Evolutionary conservation across 2,329 filamentous ascomycete species (phyloP).

Genomic region (Metarhizium rileyi): DNA sequence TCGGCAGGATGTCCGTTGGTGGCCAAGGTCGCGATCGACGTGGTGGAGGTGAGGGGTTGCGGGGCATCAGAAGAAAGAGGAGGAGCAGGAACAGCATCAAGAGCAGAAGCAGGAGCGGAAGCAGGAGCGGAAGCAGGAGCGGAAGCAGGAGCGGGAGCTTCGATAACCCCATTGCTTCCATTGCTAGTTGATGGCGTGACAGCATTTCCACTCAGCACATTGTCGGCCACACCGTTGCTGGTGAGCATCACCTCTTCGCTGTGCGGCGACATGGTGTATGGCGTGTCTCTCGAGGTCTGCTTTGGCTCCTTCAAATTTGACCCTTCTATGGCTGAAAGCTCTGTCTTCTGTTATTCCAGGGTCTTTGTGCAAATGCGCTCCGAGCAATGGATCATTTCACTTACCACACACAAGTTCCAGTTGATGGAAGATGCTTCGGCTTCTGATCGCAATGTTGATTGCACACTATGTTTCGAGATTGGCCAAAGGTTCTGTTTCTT

Average conservation of each 20-base stretch:
- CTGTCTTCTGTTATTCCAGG: neutral
- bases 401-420: neutral
- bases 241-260: conserved; percentile 21
- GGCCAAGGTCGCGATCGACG: conserved; percentile 7
- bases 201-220: conserved; percentile 7
- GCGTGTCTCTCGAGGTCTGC: neutral
- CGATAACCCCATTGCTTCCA: neutral
- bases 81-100: neutral
- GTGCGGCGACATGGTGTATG: conserved; percentile 23
- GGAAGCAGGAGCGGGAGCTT: neutral
- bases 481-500: neutral
- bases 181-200: conserved; percentile 3
- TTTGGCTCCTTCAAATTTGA: neutral
- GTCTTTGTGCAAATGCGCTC: neutral
- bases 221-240: conserved; percentile 15
- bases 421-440: neutral
- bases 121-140: neutral
- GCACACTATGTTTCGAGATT: neutral
- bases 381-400: neutral
- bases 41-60: conserved; percentile 10
- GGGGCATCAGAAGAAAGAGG: conserved; percentile 4
- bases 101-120: neutral
- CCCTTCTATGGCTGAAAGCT: neutral
- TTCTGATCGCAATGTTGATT: neutral
- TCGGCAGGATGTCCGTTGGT: conserved; percentile 10